Base-by-base conservation (phyloP, 2,329 filamentous ascomycete genomes). In the Pseudogymnoascus pannorum region DNA sequence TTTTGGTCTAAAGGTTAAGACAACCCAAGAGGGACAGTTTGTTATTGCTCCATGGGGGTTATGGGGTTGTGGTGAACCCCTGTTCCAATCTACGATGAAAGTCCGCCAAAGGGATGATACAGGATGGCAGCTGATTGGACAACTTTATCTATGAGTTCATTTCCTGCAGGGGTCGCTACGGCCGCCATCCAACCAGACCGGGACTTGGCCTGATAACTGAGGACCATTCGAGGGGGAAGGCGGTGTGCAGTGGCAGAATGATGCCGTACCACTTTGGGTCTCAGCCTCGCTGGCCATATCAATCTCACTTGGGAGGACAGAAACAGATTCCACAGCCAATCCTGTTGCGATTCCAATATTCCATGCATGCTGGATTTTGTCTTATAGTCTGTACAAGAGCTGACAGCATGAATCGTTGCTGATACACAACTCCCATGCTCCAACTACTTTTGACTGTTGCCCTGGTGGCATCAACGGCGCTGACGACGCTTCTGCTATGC, bases 401-500 rank as follows among this genome's bases (percentile, higher is more conserved):
- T n/a, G 42, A 48, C 20, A 24, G 22, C 20, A 48, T 54, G 59
- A 48, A 20, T 48, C 29, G 14, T 24, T 12, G 48, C 40, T 61
- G 48, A 60, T 59, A 65, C 65, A 58, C 64, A 11, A 22, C 16
- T 61, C 60, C 58, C 7, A 72, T 72, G 70, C 60, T 70, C 24
- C 70, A 71, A 38, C 31, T 64, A 12, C 63, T 72, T 16, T 58
- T 72, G 40, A 67, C 67, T 7, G 33, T 72, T 40, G 68, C 69
- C 2, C 66, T 72, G 4, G 57, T 71, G 51, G 67, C 69, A 14
- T 69, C 75, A 5, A 67, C 71, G 1, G 70, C 69, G 26, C 60
- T 75, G 14, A 69, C 69, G 3, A 38, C 70, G 2, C 60, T 72
- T 8, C 62, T 76, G 14, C 60, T 73, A 5, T 61, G 75, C 60